A percentile compares a stretch with the other conserved stretches of the same genome.
Evolutionary conservation across 805 yeast genomes (phyloP).

Genomic region (Metschnikowia dekortorum): DNA sequence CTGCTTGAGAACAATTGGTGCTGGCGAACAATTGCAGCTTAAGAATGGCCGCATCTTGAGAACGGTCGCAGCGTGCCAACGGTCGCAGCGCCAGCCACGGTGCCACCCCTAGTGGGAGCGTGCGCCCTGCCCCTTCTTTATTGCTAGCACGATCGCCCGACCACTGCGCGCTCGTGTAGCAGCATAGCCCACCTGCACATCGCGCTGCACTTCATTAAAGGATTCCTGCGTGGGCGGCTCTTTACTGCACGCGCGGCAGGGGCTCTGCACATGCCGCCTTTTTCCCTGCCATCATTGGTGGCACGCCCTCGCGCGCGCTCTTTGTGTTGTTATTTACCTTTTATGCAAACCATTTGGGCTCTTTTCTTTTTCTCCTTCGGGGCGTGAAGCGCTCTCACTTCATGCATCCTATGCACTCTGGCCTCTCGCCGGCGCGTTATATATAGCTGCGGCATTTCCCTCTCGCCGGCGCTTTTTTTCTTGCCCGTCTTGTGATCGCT

Average conservation of each 20-base stretch:
- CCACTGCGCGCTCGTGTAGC: too few species aligned
- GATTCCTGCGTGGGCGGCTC: not conserved
- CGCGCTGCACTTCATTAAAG: not conserved
- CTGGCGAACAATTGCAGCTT: too few species aligned
- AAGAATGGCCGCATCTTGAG: too few species aligned
- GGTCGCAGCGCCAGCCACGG: too few species aligned
- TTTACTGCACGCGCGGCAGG: too few species aligned
- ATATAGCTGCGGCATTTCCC: not conserved
- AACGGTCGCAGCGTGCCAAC: too few species aligned
- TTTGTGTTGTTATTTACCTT: slow-evolving; percentile 1
- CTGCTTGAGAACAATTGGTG: too few species aligned
- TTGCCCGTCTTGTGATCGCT: slow-evolving; percentile 1
- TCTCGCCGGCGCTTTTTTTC: not conserved
- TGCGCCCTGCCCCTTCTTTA: too few species aligned
- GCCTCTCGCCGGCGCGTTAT: slow-evolving; percentile 3
- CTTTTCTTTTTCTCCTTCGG: slow-evolving; percentile 3
- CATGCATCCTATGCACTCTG: not conserved
- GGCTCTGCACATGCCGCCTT: too few species aligned
- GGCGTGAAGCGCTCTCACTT: not conserved
- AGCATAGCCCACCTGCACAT: slow-evolving; percentile 10
- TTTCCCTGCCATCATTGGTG: not conserved
- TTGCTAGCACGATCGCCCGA: too few species aligned
- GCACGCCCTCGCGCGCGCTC: not conserved
- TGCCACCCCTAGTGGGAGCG: too few species aligned
- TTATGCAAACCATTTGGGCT: not conserved